Conservation (phyloP, 116 monocot genomes). For the Phalaenopsis hybrid region DNA sequence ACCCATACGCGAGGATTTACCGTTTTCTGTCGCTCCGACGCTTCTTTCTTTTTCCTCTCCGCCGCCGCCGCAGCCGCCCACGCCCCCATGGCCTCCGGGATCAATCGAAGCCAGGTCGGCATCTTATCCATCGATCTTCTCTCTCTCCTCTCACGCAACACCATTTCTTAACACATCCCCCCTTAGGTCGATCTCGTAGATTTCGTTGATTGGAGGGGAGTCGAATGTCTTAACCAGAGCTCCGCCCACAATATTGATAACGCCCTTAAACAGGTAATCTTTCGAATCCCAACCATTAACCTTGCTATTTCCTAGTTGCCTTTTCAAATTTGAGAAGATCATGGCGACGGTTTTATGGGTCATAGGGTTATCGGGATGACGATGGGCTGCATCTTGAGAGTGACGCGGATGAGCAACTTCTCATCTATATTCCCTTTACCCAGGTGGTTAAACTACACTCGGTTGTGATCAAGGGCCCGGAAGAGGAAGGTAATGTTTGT, state of each 20-base stretch:
- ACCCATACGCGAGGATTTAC: not conserved
- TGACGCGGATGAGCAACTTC: constrained; percentile 90
- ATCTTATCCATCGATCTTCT: not conserved
- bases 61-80: not conserved
- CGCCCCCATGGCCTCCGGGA: constrained; percentile 4
- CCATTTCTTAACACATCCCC: not conserved
- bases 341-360: not conserved
- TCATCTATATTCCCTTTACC: constrained; percentile 87
- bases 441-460: constrained; percentile 93
- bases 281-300: not conserved
- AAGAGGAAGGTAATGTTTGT: constrained; percentile 70
- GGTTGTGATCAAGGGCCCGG: constrained; percentile 59
- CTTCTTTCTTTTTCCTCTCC: not conserved
- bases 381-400: constrained; percentile 86
- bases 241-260: constrained; percentile 55
- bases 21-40: not conserved
- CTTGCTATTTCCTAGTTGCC: not conserved
- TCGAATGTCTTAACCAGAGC: constrained; percentile 44
- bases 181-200: constrained; percentile 26
- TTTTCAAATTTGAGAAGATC: not conserved
- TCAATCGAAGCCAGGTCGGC: constrained; percentile 2
- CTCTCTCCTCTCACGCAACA: not conserved
- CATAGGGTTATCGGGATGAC: constrained; percentile 89
- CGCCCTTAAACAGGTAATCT: constrained; percentile 72
- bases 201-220: constrained; percentile 25